Evolutionary conservation across 1,139 yeast species (phyloP).

Genomic region (Candida sp.): DNA sequence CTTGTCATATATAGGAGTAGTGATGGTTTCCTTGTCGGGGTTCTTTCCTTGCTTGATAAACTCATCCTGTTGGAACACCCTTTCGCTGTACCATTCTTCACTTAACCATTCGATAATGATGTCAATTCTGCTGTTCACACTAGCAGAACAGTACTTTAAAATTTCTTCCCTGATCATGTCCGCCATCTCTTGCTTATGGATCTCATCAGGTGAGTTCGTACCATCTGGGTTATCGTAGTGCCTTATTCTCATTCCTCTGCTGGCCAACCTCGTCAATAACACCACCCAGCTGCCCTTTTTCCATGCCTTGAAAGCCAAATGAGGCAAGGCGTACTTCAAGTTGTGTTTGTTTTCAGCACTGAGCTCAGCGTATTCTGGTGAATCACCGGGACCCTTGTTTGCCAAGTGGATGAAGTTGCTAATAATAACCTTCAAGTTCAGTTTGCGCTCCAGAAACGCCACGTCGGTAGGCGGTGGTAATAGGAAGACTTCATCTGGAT

Average conservation of each 20-base stretch:
- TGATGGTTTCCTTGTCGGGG: slow-evolving; percentile 17
- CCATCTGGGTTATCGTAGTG: slow-evolving; percentile 22
- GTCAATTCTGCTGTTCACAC: slow-evolving; percentile 75
- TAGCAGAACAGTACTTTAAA: slow-evolving; percentile 73
- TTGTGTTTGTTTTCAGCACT: slow-evolving; percentile 20
- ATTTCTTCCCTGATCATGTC: slow-evolving; percentile 71
- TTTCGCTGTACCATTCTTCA: slow-evolving; percentile 92
- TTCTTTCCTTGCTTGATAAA: slow-evolving; percentile 10
- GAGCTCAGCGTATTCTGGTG: slow-evolving; percentile 16
- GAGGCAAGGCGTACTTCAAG: slow-evolving; percentile 45
- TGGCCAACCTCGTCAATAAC: slow-evolving; percentile 75
- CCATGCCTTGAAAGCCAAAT: slow-evolving; percentile 66
- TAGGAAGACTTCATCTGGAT: slow-evolving; percentile 50
- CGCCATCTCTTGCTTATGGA: slow-evolving; percentile 45
- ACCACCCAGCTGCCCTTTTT: slow-evolving; percentile 77
- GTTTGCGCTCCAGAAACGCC: slow-evolving; percentile 52
- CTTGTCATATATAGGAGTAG: slow-evolving; percentile 56
- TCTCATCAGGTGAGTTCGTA: slow-evolving; percentile 22
- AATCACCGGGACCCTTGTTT: slow-evolving; percentile 23
- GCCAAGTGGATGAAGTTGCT: slow-evolving; percentile 59
- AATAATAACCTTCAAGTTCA: slow-evolving; percentile 56
- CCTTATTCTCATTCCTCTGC: slow-evolving; percentile 66
- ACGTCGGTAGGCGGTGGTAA: slow-evolving; percentile 62
- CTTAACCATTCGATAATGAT: slow-evolving; percentile 91
- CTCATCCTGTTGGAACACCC: slow-evolving; percentile 43